Base-by-base conservation (phyloP, 2,329 filamentous ascomycete species). In the Fusarium transvaalense region DNA sequence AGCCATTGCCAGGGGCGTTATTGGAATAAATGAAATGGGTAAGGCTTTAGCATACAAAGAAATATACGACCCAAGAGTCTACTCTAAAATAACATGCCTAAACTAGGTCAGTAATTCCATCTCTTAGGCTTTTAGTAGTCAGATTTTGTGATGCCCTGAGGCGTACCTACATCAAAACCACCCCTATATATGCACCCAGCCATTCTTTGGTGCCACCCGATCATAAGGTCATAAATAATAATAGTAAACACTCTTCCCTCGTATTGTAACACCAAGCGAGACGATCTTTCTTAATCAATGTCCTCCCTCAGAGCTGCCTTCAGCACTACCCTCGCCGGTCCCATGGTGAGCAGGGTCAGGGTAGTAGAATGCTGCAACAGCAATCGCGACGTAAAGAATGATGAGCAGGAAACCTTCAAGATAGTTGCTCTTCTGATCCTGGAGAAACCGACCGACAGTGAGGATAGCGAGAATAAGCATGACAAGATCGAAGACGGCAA, bases 381-480 rank as follows among this genome's bases (percentile, higher is more conserved):
- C 87, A 68, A 90, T 87, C 31, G 85, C 85, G 43, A 89, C 74
- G 71, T 89, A 90, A 7, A 89, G 82, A 45, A 92, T 85, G 19
- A 97, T 88, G 69, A 93, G 92, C 19, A 97, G 85, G 25, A 89
- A 86, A 3, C 94, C 94, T 78, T 97, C 94, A 6, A 97, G 86
- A 75, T 97, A 97, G 76, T 97, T 97, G 64, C 89, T 93, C 83
- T 96, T 95, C 70, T 92, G 89, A 76, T 97, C 94, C 50, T 93
- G 85, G 56, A 97, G 81, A 80, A 97, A 97, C 65, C 93, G 92
- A 2, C 94, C 93, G 37, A 97, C 92, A 0, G 94, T 93, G 41
- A 97, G 83, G 72, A 97, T 95, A 29, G 92, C 88, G 25, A 97
- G 84, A 58, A 97, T 88, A 10, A 97, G 83, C 67, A 97, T 85